Percentiles rank a stretch among this genome's conserved stretches.
These are phyloP conservation scores for Agaricales sp. DNA, from an alignment of 1,284 basidiomycete species.

Conservation along the genomic window DNA sequence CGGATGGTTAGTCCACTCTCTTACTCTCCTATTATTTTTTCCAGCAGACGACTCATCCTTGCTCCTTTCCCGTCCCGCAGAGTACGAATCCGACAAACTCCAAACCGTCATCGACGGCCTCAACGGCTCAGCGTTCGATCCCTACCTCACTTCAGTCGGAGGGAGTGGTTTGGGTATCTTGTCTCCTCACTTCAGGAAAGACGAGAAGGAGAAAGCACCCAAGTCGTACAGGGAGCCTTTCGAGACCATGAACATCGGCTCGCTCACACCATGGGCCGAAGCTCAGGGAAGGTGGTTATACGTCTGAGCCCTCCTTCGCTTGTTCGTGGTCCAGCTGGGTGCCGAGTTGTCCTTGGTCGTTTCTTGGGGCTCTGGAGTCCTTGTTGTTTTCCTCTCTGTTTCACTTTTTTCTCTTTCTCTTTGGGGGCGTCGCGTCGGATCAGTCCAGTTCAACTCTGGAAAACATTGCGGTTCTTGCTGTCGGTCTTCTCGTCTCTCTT, in stretches of 20 bases:
- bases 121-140: slow-evolving; percentile 59
- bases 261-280: slow-evolving; percentile 50
- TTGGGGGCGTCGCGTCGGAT: too few species aligned
- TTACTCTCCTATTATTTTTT: slow-evolving; percentile 4
- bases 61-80: slow-evolving; percentile 35
- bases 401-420: too few species aligned
- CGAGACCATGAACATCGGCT: slow-evolving; percentile 28
- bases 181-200: slow-evolving; percentile 46
- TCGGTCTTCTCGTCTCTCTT: too few species aligned
- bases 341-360: too few species aligned
- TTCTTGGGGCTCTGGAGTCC: too few species aligned
- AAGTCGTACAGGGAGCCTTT: slow-evolving; percentile 31
- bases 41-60: slow-evolving; percentile 7
- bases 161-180: slow-evolving; percentile 87
- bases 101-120: slow-evolving; percentile 51
- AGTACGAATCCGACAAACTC: slow-evolving; percentile 52
- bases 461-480: too few species aligned
- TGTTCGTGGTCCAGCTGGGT: too few species aligned
- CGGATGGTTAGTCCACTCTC: slow-evolving; percentile 55
- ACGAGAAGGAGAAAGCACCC: slow-evolving; percentile 17
- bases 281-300: slow-evolving; percentile 54
- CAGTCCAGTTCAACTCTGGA: too few species aligned
- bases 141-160: slow-evolving; percentile 88
- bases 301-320: slow-evolving; percentile 41
- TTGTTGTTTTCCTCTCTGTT: too few species aligned